Percentiles rank a stretch among this genome's conserved stretches.
phyloP scores from a whole-genome alignment of 176 grass and related monocot genomes.

The Zoysia pacifica region DNA sequence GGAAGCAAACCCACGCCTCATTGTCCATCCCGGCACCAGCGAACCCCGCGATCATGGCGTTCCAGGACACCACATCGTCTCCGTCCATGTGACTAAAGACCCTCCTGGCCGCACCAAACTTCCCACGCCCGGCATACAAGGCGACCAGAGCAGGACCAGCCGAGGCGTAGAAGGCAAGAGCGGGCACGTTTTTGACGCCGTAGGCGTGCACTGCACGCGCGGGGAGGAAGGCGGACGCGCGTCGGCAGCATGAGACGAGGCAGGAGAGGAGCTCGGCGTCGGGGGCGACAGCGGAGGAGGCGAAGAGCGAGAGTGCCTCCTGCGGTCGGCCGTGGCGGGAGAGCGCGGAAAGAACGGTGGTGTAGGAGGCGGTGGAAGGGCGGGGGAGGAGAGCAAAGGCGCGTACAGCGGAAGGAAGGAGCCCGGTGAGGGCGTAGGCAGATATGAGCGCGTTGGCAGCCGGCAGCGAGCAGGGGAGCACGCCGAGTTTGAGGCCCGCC shows the following conservation, averaged over 20 bases:
- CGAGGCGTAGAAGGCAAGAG: conserved; percentile 32
- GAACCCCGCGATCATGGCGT: conserved; percentile 56
- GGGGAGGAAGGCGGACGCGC: conserved; percentile 24
- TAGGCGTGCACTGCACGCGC: conserved; percentile 53
- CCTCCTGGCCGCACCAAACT: conserved; percentile 36
- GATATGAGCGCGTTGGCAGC: conserved; percentile 71
- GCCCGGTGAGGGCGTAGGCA: conserved; percentile 47
- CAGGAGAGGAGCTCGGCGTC: conserved; percentile 62
- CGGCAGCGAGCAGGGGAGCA: conserved; percentile 41
- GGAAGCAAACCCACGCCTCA: conserved; percentile 53
- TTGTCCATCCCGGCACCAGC: conserved; percentile 25
- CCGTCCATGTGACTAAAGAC: conserved; percentile 49
- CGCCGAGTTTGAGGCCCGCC: conserved; percentile 57
- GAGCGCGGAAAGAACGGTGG: conserved; percentile 54
- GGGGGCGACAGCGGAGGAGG: conserved; percentile 42
- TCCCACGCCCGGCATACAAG: conserved; percentile 49
- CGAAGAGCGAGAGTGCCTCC: conserved; percentile 50
- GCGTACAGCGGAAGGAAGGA: conserved; percentile 39
- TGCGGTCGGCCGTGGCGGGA: conserved; percentile 43
- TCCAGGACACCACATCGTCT: conserved; percentile 71
- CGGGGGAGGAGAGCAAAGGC: conserved; percentile 46
- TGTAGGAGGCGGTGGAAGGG: conserved; percentile 61
- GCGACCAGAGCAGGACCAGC: conserved; percentile 70
- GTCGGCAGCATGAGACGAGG: conserved; percentile 55
- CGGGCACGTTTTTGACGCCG: conserved; percentile 43